phyloP scores from a whole-genome alignment of 1,284 basidiomycete species.

The Austroboletus olivaceoglutinosus region DNA sequence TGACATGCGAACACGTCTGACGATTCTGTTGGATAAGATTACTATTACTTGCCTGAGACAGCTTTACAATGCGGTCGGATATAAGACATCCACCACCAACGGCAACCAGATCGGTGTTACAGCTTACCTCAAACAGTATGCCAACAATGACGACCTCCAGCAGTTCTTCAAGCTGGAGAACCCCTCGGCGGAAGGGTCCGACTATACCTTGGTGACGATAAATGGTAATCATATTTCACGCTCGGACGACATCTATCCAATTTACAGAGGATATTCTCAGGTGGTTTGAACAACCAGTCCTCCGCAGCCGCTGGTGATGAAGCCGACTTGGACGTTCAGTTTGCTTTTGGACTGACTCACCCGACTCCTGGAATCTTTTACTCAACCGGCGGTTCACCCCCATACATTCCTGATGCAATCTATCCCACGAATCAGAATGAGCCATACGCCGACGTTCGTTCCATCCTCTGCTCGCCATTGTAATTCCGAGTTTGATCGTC shows the following conservation, averaged over 20 bases:
- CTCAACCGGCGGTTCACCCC: constrained; percentile 60
- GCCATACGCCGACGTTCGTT: constrained; percentile 52
- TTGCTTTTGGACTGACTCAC: constrained; percentile 59
- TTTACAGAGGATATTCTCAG: constrained; percentile 21
- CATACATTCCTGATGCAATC: constrained; percentile 51
- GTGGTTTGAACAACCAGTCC: constrained; percentile 62
- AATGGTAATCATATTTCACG: constrained; percentile 37
- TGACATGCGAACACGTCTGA: constrained; percentile 30
- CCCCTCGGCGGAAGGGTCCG: constrained; percentile 27
- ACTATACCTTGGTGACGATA: constrained; percentile 43
- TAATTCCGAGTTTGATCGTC: no score
- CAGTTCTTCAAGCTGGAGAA: constrained; percentile 49
- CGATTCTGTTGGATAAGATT: constrained; percentile 30
- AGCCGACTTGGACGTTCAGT: constrained; percentile 71
- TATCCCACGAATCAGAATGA: constrained; percentile 55
- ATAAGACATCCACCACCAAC: constrained; percentile 34
- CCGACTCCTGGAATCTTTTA: constrained; percentile 52
- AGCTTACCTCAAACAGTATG: constrained; percentile 53
- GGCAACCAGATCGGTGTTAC: constrained; percentile 56
- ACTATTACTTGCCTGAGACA: constrained; percentile 48
- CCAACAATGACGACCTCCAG: constrained; percentile 55
- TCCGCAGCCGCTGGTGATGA: constrained; percentile 56
- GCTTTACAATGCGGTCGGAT: constrained; percentile 52
- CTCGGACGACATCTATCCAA: background rate
- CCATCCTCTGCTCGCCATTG: background rate